phyloP scores from a whole-genome alignment of 768 basidiomycete genomes.

The Pisolithus albus region DNA sequence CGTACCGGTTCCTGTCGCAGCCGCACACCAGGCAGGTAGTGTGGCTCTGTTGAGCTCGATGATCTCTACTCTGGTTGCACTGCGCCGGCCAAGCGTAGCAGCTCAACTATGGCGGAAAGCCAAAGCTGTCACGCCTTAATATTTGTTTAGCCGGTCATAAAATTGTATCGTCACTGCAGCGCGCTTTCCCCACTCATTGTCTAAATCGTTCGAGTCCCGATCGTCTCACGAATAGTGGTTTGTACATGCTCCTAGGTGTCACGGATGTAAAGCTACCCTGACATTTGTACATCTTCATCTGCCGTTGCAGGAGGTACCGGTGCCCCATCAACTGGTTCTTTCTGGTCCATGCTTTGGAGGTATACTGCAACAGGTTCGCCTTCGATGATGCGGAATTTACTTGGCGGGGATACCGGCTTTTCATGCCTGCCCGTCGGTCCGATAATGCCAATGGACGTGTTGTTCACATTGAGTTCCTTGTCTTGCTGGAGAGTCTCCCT shows the following conservation, averaged over 20 bases:
- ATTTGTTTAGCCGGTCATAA: slow-evolving; percentile 1
- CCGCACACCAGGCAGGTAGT: slow-evolving; percentile 93
- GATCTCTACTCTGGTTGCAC: slow-evolving; percentile 64
- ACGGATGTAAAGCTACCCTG: slow-evolving; percentile 38
- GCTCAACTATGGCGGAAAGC: slow-evolving; percentile 55
- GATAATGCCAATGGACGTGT: slow-evolving; percentile 92
- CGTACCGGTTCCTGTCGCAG: slow-evolving; percentile 88
- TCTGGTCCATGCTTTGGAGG: slow-evolving; percentile 71
- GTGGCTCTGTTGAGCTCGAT: slow-evolving; percentile 80
- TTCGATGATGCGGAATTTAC: slow-evolving; percentile 82
- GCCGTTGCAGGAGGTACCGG: slow-evolving; percentile 31
- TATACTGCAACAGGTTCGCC: slow-evolving; percentile 70
- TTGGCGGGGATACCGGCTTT: slow-evolving; percentile 41
- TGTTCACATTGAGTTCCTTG: slow-evolving; percentile 88
- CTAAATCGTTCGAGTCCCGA: neutral
- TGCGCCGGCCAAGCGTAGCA: slow-evolving; percentile 63
- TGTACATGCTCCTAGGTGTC: slow-evolving; percentile 3
- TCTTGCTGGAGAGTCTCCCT: slow-evolving; percentile 98
- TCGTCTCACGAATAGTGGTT: neutral
- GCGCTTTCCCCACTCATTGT: neutral
- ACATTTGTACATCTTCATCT: slow-evolving; percentile 86
- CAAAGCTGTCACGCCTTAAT: slow-evolving; percentile 10
- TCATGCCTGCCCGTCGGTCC: slow-evolving; percentile 65
- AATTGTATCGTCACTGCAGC: slow-evolving; percentile 9
- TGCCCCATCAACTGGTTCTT: slow-evolving; percentile 43